Conservation (phyloP, 2,329 filamentous ascomycete genomes). For the Rosellinia necatrix region DNA sequence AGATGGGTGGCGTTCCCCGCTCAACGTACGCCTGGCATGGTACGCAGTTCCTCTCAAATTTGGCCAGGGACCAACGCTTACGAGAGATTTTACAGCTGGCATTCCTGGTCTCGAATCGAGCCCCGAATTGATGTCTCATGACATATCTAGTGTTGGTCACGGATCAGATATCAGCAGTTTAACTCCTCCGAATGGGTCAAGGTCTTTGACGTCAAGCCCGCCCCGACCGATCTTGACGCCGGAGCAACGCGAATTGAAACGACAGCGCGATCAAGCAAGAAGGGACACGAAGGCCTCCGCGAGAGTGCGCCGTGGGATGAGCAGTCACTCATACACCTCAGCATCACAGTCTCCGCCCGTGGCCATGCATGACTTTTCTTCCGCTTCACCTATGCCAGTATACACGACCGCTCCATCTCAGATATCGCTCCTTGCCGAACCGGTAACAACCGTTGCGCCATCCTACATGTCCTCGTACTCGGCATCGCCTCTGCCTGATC, state of each 20-base stretch:
- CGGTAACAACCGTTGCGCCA: conserved; percentile 49
- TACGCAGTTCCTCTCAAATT: conserved; percentile 33
- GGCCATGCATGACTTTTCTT: conserved; percentile 49
- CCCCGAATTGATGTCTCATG: conserved; percentile 48
- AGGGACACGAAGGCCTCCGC: conserved; percentile 60
- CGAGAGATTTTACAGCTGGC: conserved; percentile 7
- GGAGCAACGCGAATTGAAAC: conserved; percentile 66
- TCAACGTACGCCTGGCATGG: conserved; percentile 55
- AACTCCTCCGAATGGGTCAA: conserved; percentile 54
- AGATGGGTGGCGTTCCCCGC: conserved; percentile 55
- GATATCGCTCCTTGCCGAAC: conserved; percentile 57
- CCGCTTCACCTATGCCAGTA: conserved; percentile 50
- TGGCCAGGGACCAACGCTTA: conserved; percentile 5
- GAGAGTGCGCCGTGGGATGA: conserved; percentile 57
- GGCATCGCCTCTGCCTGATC: conserved; percentile 50
- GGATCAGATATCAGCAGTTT: conserved; percentile 54
- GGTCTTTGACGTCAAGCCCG: conserved; percentile 63
- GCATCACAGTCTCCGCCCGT: conserved; percentile 47
- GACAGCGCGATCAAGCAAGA: conserved; percentile 63
- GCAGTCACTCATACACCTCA: conserved; percentile 45
- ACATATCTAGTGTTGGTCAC: conserved; percentile 52
- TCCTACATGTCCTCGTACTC: conserved; percentile 57
- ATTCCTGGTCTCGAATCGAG: conserved; percentile 44
- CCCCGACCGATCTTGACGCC: conserved; percentile 58
- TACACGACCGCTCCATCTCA: conserved; percentile 58